phyloP scores from a whole-genome alignment of 164 flowering plant genomes.

The Nelumbo lutea region DNA sequence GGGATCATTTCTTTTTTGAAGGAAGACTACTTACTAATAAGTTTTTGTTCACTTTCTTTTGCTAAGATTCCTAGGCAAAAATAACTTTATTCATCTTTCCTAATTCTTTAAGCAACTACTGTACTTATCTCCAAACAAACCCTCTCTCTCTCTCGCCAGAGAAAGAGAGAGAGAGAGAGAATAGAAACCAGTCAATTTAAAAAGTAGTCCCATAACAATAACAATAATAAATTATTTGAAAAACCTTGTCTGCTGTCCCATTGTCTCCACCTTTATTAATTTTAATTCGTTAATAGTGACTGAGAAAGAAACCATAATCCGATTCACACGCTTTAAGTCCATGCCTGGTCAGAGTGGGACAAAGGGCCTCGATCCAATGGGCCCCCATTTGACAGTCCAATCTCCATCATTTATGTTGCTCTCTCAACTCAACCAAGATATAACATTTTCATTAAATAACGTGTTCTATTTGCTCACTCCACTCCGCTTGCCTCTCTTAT shows the following conservation, averaged over 20 bases:
- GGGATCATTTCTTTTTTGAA: neutral
- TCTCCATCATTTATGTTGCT: slow-evolving; percentile 1
- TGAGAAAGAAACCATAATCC: slow-evolving; percentile 9
- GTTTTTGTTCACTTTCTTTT: neutral
- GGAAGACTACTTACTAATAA: neutral
- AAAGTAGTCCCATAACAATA: too few relatives aligned
- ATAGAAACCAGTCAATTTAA: too few relatives aligned
- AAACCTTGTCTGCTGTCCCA: neutral
- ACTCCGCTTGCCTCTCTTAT: too few relatives aligned
- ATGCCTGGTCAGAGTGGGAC: slow-evolving; percentile 30
- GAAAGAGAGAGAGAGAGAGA: too few relatives aligned
- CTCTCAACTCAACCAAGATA: too few relatives aligned
- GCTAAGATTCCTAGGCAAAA: neutral
- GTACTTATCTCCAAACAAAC: too few relatives aligned
- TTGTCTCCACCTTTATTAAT: neutral
- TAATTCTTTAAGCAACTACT: too few relatives aligned
- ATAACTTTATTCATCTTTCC: neutral
- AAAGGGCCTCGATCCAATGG: slow-evolving; percentile 25
- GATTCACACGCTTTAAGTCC: slow-evolving; percentile 25
- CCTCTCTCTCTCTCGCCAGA: too few relatives aligned
- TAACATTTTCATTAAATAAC: too few relatives aligned
- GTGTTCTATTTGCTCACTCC: too few relatives aligned
- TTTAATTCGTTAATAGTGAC: too few relatives aligned
- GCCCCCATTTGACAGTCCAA: slow-evolving; percentile 11
- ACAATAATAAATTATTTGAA: too few relatives aligned